Conservation (phyloP, 148 eudicot genomes). For the Persicaria tinctoria region DNA sequence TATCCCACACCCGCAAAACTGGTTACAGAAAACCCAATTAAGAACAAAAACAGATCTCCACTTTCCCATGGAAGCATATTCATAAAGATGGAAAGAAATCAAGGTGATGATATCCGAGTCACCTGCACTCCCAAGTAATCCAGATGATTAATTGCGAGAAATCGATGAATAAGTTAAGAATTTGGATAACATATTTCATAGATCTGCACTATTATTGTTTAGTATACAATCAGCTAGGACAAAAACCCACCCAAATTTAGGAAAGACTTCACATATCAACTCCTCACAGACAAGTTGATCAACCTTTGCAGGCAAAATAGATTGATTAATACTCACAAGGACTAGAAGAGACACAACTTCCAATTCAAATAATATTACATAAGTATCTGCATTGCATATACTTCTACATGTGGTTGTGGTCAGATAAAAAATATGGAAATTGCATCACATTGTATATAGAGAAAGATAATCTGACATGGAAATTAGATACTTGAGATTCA, state of each 20-base stretch:
- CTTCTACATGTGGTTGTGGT: neutral
- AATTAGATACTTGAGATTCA: too few species aligned
- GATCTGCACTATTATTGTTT: neutral
- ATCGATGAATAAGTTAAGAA: slow-evolving; percentile 16
- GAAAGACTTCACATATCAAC: too few species aligned
- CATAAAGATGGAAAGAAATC: slow-evolving; percentile 89
- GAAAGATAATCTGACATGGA: too few species aligned
- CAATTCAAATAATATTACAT: neutral
- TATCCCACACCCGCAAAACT: slow-evolving; percentile 98
- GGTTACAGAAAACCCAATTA: slow-evolving; percentile 16
- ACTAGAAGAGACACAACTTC: too few species aligned
- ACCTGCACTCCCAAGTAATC: slow-evolving; percentile 93
- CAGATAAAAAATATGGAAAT: neutral
- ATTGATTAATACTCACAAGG: too few species aligned
- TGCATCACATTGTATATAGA: too few species aligned
- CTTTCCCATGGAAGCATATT: slow-evolving; percentile 99
- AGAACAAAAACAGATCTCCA: slow-evolving; percentile 38
- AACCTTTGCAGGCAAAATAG: slow-evolving; percentile 34
- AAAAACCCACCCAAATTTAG: too few species aligned
- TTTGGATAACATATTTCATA: slow-evolving; percentile 10
- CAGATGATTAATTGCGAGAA: slow-evolving; percentile 77
- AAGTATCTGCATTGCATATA: neutral
- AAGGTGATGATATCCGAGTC: slow-evolving; percentile 84
- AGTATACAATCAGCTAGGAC: too few species aligned
- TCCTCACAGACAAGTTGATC: slow-evolving; percentile 96